Percentiles rank a stretch among this genome's conserved stretches.
Conservation (phyloP, 2,329 filamentous ascomycete genomes). For the Calonectria naviculata region DNA sequence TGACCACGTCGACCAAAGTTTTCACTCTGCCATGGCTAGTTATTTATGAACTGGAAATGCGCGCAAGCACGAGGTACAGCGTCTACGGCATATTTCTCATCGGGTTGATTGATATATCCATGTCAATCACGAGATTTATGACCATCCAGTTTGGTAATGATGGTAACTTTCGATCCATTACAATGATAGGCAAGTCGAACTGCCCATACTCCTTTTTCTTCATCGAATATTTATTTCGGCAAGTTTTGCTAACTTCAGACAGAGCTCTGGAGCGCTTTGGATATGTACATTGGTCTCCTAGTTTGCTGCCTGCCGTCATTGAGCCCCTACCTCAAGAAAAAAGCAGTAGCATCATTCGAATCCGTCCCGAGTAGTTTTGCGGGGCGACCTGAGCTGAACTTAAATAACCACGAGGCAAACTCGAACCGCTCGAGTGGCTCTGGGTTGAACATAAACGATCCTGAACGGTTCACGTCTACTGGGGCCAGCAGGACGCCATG, state of each 20-base stretch:
- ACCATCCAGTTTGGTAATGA: not conserved
- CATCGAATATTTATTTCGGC: not conserved
- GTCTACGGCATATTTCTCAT: not conserved
- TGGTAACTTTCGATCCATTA: not conserved
- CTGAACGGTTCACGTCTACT: not conserved
- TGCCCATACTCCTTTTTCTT: no score
- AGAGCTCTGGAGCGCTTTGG: not conserved
- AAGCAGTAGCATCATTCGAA: not conserved
- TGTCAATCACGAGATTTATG: slow-evolving; percentile 1
- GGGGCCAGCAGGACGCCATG: not conserved
- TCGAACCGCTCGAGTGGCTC: not conserved
- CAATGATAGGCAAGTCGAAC: not conserved
- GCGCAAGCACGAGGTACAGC: not conserved
- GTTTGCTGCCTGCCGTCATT: not conserved
- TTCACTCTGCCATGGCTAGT: not conserved
- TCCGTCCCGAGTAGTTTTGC: not conserved
- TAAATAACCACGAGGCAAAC: no score
- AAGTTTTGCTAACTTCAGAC: not conserved
- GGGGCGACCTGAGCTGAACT: no score
- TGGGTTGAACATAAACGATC: not conserved
- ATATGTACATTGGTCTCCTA: not conserved
- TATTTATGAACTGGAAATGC: not conserved
- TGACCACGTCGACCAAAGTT: not conserved
- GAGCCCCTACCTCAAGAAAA: not conserved
- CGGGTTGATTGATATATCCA: not conserved